Evolutionary conservation across 768 basidiomycete genomes (phyloP).

Genomic region (Mycena galericulata): DNA sequence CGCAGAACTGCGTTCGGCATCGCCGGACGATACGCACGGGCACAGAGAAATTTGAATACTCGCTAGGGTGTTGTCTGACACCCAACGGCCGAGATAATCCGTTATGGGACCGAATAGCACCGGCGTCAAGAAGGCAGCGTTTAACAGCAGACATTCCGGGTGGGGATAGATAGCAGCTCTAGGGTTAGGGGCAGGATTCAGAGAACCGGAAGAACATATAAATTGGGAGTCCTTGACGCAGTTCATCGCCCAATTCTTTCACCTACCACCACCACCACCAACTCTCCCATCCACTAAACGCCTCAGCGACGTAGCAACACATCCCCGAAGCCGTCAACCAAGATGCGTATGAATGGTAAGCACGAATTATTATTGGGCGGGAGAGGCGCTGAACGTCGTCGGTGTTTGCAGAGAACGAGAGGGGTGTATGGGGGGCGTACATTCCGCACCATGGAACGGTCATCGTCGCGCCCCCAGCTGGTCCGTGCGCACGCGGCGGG

Average conservation of each 20-base stretch:
- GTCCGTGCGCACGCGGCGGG: conserved; percentile 7
- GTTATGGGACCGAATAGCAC: too few relatives aligned
- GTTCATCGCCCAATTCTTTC: not conserved
- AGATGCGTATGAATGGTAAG: not conserved
- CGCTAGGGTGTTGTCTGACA: too few relatives aligned
- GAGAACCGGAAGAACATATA: too few relatives aligned
- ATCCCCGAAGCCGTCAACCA: not conserved
- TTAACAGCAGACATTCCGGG: too few relatives aligned
- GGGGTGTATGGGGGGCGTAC: not conserved
- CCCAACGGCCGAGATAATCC: too few relatives aligned
- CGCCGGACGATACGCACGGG: too few relatives aligned
- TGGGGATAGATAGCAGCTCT: too few relatives aligned
- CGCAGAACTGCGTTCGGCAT: too few relatives aligned
- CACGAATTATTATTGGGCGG: not conserved
- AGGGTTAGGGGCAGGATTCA: too few relatives aligned
- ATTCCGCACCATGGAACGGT: not conserved
- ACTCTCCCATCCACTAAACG: not conserved
- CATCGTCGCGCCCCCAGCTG: not conserved
- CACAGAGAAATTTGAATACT: too few relatives aligned
- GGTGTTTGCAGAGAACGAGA: not conserved
- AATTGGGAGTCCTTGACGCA: too few relatives aligned
- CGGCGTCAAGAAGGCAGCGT: too few relatives aligned
- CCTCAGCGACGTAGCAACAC: not conserved
- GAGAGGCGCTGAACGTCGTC: not conserved
- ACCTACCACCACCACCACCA: not conserved